Evolutionary conservation across 2,329 filamentous ascomycete genomes (phyloP), one percentile per base, ranked within the genome.

Genomic region (Fusarium agapanthi): DNA sequence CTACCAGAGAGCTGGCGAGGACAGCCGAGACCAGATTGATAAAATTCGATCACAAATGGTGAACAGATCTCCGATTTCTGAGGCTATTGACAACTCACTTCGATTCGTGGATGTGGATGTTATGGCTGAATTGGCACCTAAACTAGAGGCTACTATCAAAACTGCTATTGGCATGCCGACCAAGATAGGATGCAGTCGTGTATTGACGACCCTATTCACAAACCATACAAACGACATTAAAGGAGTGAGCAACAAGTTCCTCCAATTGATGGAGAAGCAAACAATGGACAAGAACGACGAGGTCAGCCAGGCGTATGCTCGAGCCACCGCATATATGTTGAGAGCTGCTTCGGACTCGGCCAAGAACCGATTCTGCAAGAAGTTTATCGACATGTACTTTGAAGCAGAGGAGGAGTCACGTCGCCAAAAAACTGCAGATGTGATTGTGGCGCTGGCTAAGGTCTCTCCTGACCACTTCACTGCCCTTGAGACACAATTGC

Each of bases 201-300:
- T 98, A 5, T 86, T 99, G 37, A 92, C 93, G 13, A 95, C 94
- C 2, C 87, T 99, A 13, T 93, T 94, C 56, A 95, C 95, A 56
- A 90, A 94, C 18, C 93, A 95, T 72, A 90, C 89, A 40, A 87
- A 91, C 41, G 85, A 95, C 35, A 93, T 98, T 80, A 88, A 88
- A 41, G 91, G 93, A 0, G 91, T 95, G 76, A 91, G 93, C 18
- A 89, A 93, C 70, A 86, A 88, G 14, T 95, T 98, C 76, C 85
- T 98, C 56, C 92, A 91, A 72, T 80, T 95, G 15, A 88, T 97
- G 71, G 90, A 94, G 76, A 95, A 94, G 80, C 90, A 95, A 65
- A 89, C 95, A 3, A 88, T 97, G 55, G 96, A 99, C 80, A 92
- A 93, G 71, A 99, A 99, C 78, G 95, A 98, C 75, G 96, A 97